Evolutionary conservation across 2,329 filamentous ascomycete species (phyloP).

Genomic region (Exutisphaerella laricina): DNA sequence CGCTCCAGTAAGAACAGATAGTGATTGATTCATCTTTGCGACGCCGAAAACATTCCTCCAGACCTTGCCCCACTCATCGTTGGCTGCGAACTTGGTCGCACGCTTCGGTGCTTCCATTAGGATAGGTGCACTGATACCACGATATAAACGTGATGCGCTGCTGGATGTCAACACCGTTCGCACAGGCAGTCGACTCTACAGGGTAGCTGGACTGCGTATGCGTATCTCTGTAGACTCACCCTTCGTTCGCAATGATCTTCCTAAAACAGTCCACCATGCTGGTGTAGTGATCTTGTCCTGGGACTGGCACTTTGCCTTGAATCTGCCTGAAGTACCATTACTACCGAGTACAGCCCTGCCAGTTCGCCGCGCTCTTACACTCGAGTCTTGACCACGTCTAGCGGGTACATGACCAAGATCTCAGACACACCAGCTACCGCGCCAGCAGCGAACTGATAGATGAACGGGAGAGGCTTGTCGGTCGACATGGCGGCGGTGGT

Average conservation of each 20-base stretch:
- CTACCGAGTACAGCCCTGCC: constrained; percentile 8
- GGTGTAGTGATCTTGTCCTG: constrained; percentile 80
- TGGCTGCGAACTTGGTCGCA: constrained; percentile 97
- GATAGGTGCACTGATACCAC: constrained; percentile 91
- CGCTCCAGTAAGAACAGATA: constrained; percentile 89
- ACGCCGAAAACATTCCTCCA: constrained; percentile 83
- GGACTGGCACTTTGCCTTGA: constrained; percentile 57
- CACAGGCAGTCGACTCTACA: too few relatives aligned
- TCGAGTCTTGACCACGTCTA: constrained; percentile 98
- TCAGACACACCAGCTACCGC: constrained; percentile 97
- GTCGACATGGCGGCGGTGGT: constrained; percentile 38
- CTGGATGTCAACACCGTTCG: constrained; percentile 41
- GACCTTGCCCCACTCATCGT: constrained; percentile 95
- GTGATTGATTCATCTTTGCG: constrained; percentile 80
- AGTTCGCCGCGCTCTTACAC: constrained; percentile 55
- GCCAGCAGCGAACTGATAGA: constrained; percentile 94
- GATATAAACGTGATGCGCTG: constrained; percentile 76
- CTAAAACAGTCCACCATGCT: constrained; percentile 98
- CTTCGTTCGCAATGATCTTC: constrained; percentile 95
- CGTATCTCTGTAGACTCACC: constrained; percentile 53
- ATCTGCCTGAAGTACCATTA: constrained; percentile 27
- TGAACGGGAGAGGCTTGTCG: constrained; percentile 77
- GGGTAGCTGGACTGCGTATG: too few relatives aligned
- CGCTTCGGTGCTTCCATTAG: constrained; percentile 95
- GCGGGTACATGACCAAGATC: constrained; percentile 70